Percentiles rank a stretch among this genome's conserved stretches.
Evolutionary conservation across 2,329 filamentous ascomycete species (phyloP).

Genomic region (Diaporthe ilicicola): DNA sequence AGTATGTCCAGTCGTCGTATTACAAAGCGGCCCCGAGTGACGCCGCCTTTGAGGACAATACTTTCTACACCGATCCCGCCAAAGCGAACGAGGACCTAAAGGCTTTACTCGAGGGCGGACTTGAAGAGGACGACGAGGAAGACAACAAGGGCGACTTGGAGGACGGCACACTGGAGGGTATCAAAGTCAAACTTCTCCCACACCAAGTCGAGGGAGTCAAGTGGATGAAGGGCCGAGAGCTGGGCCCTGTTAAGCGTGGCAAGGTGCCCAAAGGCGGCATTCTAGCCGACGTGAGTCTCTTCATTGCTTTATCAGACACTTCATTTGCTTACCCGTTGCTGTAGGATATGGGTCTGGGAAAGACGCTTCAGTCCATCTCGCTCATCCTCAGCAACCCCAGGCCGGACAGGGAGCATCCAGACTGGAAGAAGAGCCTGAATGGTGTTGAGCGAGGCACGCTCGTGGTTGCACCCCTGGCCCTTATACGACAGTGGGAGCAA

Average conservation of each 20-base stretch:
- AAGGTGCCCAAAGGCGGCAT: slow-evolving; percentile 90
- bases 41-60: slow-evolving; percentile 49
- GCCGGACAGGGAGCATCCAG: slow-evolving; percentile 65
- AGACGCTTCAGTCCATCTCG: slow-evolving; percentile 93
- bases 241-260: slow-evolving; percentile 83
- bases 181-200: slow-evolving; percentile 87
- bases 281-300: slow-evolving; percentile 72
- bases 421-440: slow-evolving; percentile 74
- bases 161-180: slow-evolving; percentile 72
- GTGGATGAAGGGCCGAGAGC: slow-evolving; percentile 95
- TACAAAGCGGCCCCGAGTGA: slow-evolving; percentile 27
- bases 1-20: slow-evolving; percentile 44
- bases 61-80: slow-evolving; percentile 73
- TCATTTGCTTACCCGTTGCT: background rate
- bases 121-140: slow-evolving; percentile 74
- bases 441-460: slow-evolving; percentile 81
- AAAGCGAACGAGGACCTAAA: slow-evolving; percentile 82
- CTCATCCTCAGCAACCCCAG: slow-evolving; percentile 86
- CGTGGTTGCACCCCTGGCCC: slow-evolving; percentile 89
- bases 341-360: slow-evolving; percentile 92
- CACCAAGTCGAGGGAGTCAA: slow-evolving; percentile 94
- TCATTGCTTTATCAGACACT: too few relatives aligned
- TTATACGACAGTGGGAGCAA: slow-evolving; percentile 97
- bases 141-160: slow-evolving; percentile 51
- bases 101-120: slow-evolving; percentile 80